Conservation (phyloP, 1,139 yeast genomes). For the Hansenula sp. region DNA sequence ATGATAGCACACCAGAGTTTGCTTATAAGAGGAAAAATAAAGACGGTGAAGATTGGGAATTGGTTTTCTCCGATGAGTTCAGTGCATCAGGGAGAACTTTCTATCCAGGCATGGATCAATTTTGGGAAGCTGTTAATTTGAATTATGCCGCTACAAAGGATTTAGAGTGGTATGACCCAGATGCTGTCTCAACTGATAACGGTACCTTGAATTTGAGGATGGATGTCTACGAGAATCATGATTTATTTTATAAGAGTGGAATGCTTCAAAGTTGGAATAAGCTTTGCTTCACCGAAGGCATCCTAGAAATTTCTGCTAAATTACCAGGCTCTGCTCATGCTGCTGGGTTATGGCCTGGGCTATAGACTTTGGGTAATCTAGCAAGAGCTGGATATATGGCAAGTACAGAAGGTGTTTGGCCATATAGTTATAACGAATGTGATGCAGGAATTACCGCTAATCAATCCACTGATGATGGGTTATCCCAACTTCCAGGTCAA, state of each 20-base stretch:
- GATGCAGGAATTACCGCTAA: constrained; percentile 67
- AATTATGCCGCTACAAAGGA: constrained; percentile 59
- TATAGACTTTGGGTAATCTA: constrained; percentile 62
- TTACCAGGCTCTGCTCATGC: constrained; percentile 53
- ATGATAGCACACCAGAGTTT: constrained; percentile 51
- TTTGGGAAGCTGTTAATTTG: constrained; percentile 53
- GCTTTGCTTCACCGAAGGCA: constrained; percentile 57
- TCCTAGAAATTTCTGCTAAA: constrained; percentile 46
- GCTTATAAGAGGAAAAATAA: constrained; percentile 35
- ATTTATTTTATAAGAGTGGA: constrained; percentile 55
- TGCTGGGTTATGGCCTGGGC: constrained; percentile 62
- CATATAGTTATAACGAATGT: constrained; percentile 55
- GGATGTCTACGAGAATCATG: constrained; percentile 56
- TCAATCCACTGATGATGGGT: constrained; percentile 60
- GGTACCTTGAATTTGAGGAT: constrained; percentile 47
- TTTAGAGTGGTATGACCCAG: constrained; percentile 68
- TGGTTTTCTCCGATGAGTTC: constrained; percentile 59
- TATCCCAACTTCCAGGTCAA: constrained; percentile 58
- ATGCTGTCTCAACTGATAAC: constrained; percentile 49
- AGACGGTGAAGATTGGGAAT: constrained; percentile 46
- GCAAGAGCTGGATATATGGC: constrained; percentile 64
- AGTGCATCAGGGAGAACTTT: constrained; percentile 59
- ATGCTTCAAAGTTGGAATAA: constrained; percentile 63
- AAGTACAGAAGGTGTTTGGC: constrained; percentile 66
- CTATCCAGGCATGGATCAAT: constrained; percentile 61